Evolutionary conservation across 2,329 filamentous ascomycete species (phyloP), one percentile per base, ranked within the genome.

Genomic region (Hypoxylon sp.): DNA sequence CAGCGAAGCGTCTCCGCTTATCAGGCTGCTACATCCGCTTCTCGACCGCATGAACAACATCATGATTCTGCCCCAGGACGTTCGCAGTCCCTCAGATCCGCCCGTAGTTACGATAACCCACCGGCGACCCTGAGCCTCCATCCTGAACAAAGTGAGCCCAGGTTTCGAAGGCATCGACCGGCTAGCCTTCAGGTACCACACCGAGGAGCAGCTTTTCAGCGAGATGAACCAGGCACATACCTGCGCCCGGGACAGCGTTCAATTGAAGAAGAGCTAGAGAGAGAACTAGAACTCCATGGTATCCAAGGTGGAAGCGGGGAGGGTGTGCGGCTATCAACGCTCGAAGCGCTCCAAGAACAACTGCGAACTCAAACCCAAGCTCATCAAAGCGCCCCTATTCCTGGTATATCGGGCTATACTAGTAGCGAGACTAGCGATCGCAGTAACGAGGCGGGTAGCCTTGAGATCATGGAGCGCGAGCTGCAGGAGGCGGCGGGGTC

Each of bases 391-490:
- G 11, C 45, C 2, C 50, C 6, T 5, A 50, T 4, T 11, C 25
- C 21, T 14, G 29, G 46, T 12, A 6, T 54, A 16, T 30, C 54
- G n/a, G 45, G 61, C 29, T 54, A 55, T 11, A 37, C 66, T 4
- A 56, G 50, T 29, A 45, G 21, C 16, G 66, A 59, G 9, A 61
- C 46, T 45, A 67, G 61, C 19, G 59, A 25, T 8, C 23, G 37
- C 29, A 78, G 74, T 50, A 78, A 16, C 37, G 47, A 57, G 9
- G 53, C 52, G 0, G 56, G 34, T 1, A 61, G 80, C 4, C 69
- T 82, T 59, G 80, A 79, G 25, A 74, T 76, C 3, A 77, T 83
- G 21, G 81, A 83, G 79, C 76, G 79, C 58, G 81, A 83, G 72
- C 71, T 83, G 45, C 79, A 78, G 41, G 75, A 71, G 4, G 72